A percentile compares a stretch with the other conserved stretches of the same genome.
Evolutionary conservation across 1,284 basidiomycete species (phyloP).

Genomic region (Cryptococcus deneoformans): DNA sequence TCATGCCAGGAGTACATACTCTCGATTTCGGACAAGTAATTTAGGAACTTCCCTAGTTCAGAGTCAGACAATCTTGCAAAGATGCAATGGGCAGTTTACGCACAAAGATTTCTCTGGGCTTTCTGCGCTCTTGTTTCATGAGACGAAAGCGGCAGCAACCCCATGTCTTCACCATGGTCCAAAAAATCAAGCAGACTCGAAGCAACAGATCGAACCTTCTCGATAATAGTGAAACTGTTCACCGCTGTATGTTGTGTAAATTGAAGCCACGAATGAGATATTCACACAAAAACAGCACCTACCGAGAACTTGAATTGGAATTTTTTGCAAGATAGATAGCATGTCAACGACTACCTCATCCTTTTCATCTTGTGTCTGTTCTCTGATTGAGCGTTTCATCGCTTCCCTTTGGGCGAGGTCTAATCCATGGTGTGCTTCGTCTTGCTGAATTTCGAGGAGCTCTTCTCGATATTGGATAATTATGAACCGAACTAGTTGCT

Average conservation of each 20-base stretch:
- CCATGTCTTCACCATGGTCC: background rate
- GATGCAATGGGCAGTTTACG: conserved; percentile 4
- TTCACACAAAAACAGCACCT: conserved; percentile 7
- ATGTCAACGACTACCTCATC: conserved; percentile 19
- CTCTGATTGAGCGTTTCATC: background rate
- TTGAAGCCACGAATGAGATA: background rate
- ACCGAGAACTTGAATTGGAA: conserved; percentile 33
- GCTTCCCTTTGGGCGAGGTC: background rate
- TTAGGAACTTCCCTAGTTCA: conserved; percentile 75
- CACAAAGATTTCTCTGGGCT: conserved; percentile 64
- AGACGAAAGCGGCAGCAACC: background rate
- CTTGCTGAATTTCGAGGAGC: conserved; percentile 13
- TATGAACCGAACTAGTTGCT: conserved; percentile 39
- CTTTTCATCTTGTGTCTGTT: conserved; percentile 1
- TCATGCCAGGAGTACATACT: conserved; percentile 39
- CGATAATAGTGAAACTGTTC: conserved; percentile 68
- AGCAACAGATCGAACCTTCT: conserved; percentile 85
- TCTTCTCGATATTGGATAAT: conserved; percentile 38
- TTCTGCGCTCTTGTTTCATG: conserved; percentile 59
- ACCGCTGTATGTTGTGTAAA: conserved; percentile 53
- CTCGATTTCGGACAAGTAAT: conserved; percentile 82
- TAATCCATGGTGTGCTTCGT: background rate
- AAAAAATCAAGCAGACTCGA: conserved; percentile 83
- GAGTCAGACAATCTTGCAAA: no score
- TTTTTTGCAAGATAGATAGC: conserved; percentile 33